phyloP scores from a whole-genome alignment of 495 filamentous ascomycete genomes.

The Rusavskia elegans region DNA sequence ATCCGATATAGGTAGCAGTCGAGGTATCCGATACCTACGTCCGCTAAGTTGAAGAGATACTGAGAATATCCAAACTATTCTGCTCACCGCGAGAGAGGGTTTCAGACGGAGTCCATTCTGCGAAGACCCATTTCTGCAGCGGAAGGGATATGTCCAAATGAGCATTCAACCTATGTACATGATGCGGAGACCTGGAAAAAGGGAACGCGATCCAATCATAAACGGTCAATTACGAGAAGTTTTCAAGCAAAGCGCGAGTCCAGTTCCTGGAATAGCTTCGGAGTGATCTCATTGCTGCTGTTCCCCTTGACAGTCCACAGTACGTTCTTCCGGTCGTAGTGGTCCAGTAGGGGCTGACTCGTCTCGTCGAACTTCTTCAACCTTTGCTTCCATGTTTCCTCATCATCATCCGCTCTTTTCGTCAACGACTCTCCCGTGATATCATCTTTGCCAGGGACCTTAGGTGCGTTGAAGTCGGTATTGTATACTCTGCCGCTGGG shows the following conservation, averaged over 20 bases:
- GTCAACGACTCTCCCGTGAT: constrained; percentile 78
- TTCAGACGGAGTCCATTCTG: no score
- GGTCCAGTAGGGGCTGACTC: constrained; percentile 67
- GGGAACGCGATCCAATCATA: neutral
- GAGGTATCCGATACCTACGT: no score
- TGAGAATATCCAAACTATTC: no score
- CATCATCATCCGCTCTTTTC: constrained; percentile 68
- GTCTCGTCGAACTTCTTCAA: constrained; percentile 75
- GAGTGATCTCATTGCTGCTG: constrained; percentile 85
- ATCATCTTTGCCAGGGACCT: constrained; percentile 69
- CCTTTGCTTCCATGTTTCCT: constrained; percentile 68
- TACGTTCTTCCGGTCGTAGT: constrained; percentile 76
- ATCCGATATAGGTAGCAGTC: no score
- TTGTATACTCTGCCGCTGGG: constrained; percentile 89
- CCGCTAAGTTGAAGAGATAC: no score
- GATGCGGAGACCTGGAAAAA: neutral
- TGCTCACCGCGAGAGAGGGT: no score
- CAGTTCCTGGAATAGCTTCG: constrained; percentile 67
- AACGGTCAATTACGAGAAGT: neutral
- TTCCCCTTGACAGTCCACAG: constrained; percentile 77
- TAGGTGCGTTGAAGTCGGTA: constrained; percentile 75
- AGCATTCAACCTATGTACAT: no score
- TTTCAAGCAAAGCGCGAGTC: constrained; percentile 48
- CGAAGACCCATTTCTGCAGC: no score
- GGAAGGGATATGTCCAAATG: no score